Percentiles rank a stretch among this genome's conserved stretches.
Conservation (phyloP, 805 yeast species). For the Nakazawaea laoshanensis region DNA sequence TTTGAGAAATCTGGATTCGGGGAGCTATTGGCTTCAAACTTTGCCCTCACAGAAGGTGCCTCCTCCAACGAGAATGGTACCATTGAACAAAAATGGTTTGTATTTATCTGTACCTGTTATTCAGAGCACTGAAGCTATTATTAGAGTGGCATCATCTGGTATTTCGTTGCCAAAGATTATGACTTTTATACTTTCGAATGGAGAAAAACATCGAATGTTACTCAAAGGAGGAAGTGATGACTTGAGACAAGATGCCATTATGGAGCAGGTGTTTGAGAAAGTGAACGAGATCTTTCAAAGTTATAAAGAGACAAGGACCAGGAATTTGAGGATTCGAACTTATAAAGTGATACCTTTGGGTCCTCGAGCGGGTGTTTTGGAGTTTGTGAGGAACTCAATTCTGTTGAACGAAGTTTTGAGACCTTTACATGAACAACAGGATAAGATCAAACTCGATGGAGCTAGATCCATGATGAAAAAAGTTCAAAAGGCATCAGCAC, state of each 20-base stretch:
- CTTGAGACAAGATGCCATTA: constrained; percentile 88
- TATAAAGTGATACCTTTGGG: constrained; percentile 89
- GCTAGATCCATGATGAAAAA: constrained; percentile 62
- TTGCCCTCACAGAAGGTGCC: constrained; percentile 46
- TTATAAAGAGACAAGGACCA: constrained; percentile 45
- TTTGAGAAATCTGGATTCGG: constrained; percentile 28
- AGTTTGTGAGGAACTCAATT: constrained; percentile 72
- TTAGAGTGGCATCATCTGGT: constrained; percentile 73
- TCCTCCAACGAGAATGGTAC: constrained; percentile 51
- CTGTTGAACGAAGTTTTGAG: constrained; percentile 63
- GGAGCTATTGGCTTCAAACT: constrained; percentile 48
- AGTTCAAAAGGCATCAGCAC: constrained; percentile 35
- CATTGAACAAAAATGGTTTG: constrained; percentile 31
- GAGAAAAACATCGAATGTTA: constrained; percentile 47
- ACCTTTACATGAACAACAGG: constrained; percentile 49
- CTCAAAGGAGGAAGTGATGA: constrained; percentile 88
- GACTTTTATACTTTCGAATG: constrained; percentile 46
- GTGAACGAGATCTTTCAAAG: constrained; percentile 59
- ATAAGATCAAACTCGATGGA: constrained; percentile 36
- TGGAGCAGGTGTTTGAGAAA: constrained; percentile 93
- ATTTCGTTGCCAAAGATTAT: constrained; percentile 82
- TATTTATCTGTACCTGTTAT: constrained; percentile 44
- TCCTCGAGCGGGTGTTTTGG: constrained; percentile 80
- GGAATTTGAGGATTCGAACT: constrained; percentile 64
- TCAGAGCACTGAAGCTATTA: constrained; percentile 28